Conservation (phyloP, 2,329 filamentous ascomycete species). For the Aspergillus glaucus region DNA sequence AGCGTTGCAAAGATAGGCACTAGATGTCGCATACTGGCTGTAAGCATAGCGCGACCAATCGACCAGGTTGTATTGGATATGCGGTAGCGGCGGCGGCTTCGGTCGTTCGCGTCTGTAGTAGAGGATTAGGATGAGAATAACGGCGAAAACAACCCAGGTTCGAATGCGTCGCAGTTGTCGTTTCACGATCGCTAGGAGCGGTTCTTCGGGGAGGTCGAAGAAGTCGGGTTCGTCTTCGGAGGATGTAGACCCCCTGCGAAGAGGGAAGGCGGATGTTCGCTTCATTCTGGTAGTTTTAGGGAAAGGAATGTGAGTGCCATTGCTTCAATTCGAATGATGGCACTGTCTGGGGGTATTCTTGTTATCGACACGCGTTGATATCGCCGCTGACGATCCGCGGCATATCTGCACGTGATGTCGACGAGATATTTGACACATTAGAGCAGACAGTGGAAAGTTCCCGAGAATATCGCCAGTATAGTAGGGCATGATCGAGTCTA, state of each 20-base stretch:
- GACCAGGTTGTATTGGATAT: conserved; percentile 27
- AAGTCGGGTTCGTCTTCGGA: conserved; percentile 26
- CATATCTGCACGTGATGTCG: too few species aligned
- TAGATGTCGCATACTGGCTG: conserved; percentile 37
- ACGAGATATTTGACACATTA: too few species aligned
- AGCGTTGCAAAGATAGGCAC: conserved; percentile 37
- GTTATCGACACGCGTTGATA: not conserved
- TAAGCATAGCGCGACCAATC: conserved; percentile 41
- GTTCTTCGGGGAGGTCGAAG: conserved; percentile 32
- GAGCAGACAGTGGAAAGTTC: too few species aligned
- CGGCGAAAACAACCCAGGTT: conserved; percentile 21
- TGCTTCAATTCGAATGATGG: not conserved
- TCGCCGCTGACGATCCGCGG: not conserved
- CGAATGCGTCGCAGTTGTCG: conserved; percentile 27
- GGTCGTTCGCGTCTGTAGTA: conserved; percentile 17
- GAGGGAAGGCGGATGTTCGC: conserved; percentile 10
- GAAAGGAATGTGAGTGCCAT: not conserved
- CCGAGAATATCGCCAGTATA: too few species aligned
- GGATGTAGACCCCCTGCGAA: conserved; percentile 24
- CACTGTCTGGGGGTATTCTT: not conserved
- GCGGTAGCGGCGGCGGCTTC: conserved; percentile 14
- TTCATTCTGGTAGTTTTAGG: not conserved
- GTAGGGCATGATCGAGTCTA: too few species aligned
- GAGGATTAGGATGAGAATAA: conserved; percentile 20
- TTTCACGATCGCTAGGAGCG: conserved; percentile 21